phyloP scores from a whole-genome alignment of 140 eudicot genomes.

The Ambrosia hybrid region DNA sequence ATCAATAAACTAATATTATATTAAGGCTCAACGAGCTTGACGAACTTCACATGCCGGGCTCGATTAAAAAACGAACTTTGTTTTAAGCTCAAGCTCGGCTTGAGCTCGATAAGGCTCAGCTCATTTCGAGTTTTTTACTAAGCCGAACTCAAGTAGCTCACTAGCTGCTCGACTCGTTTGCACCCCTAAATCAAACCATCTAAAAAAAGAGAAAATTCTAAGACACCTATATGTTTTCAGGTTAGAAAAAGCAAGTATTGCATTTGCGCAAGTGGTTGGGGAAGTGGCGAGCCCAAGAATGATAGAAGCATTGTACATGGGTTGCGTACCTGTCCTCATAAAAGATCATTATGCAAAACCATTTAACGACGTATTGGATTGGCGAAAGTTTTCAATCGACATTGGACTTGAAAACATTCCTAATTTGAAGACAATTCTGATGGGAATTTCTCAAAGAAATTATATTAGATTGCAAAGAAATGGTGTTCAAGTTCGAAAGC shows the following conservation, averaged over 20 bases:
- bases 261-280: conserved; percentile 49
- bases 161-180: too few species aligned
- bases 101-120: too few species aligned
- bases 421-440: conserved; percentile 37
- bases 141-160: too few species aligned
- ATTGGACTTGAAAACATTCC: conserved; percentile 35
- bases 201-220: too few species aligned
- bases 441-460: conserved; percentile 25
- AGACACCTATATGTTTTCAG: too few species aligned
- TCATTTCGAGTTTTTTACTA: too few species aligned
- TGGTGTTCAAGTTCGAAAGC: conserved; percentile 41
- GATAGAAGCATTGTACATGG: conserved; percentile 34
- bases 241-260: conserved; percentile 43
- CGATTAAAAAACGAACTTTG: too few species aligned
- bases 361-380: conserved; percentile 46
- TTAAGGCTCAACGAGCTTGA: too few species aligned
- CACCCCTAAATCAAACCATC: too few species aligned
- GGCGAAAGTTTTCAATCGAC: conserved; percentile 45
- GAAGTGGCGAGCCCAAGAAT: conserved; percentile 40
- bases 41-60: too few species aligned
- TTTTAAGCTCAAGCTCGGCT: too few species aligned
- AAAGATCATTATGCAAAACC: conserved; percentile 45
- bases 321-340: conserved; percentile 47
- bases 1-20: too few species aligned
- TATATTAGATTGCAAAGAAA: conserved; percentile 43